Evolutionary conservation across 768 basidiomycete species (phyloP), one percentile per base, ranked within the genome.

Genomic region (Collybia sordida): DNA sequence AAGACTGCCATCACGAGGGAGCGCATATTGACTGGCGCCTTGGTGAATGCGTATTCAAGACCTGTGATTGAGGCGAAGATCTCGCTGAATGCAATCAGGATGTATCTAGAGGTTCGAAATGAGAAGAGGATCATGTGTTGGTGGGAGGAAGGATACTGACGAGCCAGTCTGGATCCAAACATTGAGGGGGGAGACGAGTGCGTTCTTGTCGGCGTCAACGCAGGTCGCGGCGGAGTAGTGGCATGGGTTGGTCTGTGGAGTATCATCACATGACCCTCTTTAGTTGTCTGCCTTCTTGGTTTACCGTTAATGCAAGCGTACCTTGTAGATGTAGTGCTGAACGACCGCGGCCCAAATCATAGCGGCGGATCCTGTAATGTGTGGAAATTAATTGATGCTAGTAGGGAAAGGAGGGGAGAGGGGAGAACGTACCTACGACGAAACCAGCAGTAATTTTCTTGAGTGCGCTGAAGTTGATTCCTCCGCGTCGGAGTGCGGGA

Each of bases 11-110:
- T 90, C 49, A 94, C 89, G 50, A 93, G 80, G 39, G 88, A 90
- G 22, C 83, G 81, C 93, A 93, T 93, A 68, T 88, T 88, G 66
- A 74, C 83, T 12, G 92, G 92, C n/a, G 90, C 91, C 67, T 93
- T 91, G 23, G 86, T 89, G 71, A 86, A 93, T 17, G 89, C 90
- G 59, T 92, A 92, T 65, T 93, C 89, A 50, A 93, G 78, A 7
- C 87, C 86, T 0, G 89, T 91, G 67, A 93, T 88, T 3, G 84
- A 84, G 1, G 87, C 87, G 41, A 90, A 76, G 62, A 93, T 91
- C 70, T 92, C 89, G 60, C 79, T 81, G 49, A 84, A 72, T 1
- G 85, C 86, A 56, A 88, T 76, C 41, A 88, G 69, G 36, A 87
- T 65, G 62, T 88, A 88, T 5, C 81, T 83, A 41, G 2, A 54